Percentiles rank a stretch among this genome's conserved stretches.
Conservation (phyloP, 768 basidiomycete species). For the Symmetrospora coprosmae region DNA sequence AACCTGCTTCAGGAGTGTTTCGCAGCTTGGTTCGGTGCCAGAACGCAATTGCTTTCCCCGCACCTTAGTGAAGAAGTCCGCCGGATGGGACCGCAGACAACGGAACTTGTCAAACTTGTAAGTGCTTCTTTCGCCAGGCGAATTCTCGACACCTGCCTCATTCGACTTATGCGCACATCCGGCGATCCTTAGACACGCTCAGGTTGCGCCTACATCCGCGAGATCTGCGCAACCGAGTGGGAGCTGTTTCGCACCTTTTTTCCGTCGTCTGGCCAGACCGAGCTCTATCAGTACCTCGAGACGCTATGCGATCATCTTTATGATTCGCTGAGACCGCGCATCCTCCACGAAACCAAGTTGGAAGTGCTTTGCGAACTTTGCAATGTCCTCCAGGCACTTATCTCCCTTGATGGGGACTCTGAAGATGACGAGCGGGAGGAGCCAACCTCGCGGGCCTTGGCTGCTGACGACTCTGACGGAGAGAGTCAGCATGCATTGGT, state of each 20-base stretch:
- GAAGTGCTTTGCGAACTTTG: constrained; percentile 85
- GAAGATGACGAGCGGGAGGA: constrained; percentile 32
- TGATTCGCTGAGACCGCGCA: constrained; percentile 86
- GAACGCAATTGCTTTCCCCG: constrained; percentile 57
- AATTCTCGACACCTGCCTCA: too few species aligned
- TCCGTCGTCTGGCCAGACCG: neutral
- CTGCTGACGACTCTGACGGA: neutral
- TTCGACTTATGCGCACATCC: too few species aligned
- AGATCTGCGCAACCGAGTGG: constrained; percentile 81
- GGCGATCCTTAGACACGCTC: constrained; percentile 54
- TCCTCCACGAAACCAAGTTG: constrained; percentile 79
- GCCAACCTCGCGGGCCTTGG: neutral
- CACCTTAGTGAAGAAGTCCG: constrained; percentile 68
- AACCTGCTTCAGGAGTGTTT: constrained; percentile 76
- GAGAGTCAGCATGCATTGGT: neutral
- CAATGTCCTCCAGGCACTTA: constrained; percentile 85
- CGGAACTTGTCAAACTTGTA: constrained; percentile 79
- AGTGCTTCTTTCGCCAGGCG: too few species aligned
- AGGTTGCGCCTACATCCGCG: constrained; percentile 84
- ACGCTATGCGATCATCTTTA: constrained; percentile 84
- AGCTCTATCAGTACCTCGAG: constrained; percentile 57
- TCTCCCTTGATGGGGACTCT: constrained; percentile 48
- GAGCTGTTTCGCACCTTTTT: constrained; percentile 54
- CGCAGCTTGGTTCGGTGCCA: constrained; percentile 58
- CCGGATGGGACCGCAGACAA: constrained; percentile 59